phyloP scores from a whole-genome alignment of 768 basidiomycete genomes.

The Multifurca ochricompacta region DNA sequence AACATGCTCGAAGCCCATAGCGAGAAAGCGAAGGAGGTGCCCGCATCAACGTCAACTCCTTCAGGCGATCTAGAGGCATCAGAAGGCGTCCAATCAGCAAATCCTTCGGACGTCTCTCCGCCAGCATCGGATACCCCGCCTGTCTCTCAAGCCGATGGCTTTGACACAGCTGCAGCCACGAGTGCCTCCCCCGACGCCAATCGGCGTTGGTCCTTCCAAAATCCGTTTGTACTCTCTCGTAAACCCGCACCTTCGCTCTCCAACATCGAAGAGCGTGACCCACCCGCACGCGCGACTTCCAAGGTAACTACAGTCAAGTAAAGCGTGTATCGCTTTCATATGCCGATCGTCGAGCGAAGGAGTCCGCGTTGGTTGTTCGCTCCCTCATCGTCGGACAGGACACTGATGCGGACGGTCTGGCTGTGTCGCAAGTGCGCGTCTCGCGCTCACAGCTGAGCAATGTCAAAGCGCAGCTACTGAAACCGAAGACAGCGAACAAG shows the following conservation, averaged over 20 bases:
- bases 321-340: slow-evolving; percentile 25
- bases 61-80: neutral
- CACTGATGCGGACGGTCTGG: slow-evolving; percentile 6
- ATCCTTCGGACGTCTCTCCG: neutral
- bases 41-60: neutral
- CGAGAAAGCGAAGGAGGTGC: neutral
- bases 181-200: neutral
- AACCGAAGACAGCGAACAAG: slow-evolving; percentile 60
- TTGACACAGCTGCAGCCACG: neutral
- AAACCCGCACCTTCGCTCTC: neutral
- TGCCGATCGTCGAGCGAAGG: slow-evolving; percentile 54
- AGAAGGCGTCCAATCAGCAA: neutral
- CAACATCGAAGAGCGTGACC: neutral
- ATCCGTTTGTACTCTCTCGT: slow-evolving; percentile 1
- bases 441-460: slow-evolving; percentile 50
- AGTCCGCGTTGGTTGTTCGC: slow-evolving; percentile 56
- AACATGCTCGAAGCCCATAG: neutral
- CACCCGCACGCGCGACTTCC: neutral
- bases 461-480: slow-evolving; percentile 58
- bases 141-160: neutral
- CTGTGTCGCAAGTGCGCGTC: slow-evolving; percentile 30
- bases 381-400: slow-evolving; percentile 56
- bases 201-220: slow-evolving; percentile 12
- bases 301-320: neutral
- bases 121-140: neutral